Evolutionary conservation across 345 rosid species (phyloP).

Genomic region (Hibiscus tridactylites): DNA sequence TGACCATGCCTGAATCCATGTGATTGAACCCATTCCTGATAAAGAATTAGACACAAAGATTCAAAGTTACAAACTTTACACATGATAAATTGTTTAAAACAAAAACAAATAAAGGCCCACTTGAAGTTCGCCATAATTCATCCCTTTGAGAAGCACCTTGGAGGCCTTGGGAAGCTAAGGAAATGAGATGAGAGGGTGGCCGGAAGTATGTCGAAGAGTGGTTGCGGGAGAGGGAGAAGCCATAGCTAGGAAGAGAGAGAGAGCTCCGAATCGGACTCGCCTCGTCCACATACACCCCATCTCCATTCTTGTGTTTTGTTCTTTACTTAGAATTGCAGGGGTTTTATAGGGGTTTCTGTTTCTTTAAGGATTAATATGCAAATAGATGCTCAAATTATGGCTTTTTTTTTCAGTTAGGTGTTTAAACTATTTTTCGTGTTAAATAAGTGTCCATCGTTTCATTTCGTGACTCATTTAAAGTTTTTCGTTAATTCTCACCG

Average conservation of each 20-base stretch:
- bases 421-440: no score
- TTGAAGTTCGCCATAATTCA: conserved; percentile 60
- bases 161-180: conserved; percentile 21
- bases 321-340: not conserved
- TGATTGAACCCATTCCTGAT: conserved; percentile 78
- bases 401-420: no score
- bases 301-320: conserved; percentile 21
- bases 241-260: conserved; percentile 9
- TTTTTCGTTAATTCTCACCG: no score
- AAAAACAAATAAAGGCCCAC: conserved; percentile 21
- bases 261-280: conserved; percentile 19
- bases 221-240: conserved; percentile 1
- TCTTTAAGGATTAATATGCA: no score
- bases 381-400: no score
- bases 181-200: not conserved
- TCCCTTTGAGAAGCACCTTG: conserved; percentile 62
- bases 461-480: no score
- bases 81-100: not conserved
- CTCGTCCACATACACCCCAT: conserved; percentile 35
- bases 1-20: conserved; percentile 82
- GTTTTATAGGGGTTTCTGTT: not conserved
- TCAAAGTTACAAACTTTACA: not conserved
- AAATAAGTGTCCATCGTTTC: no score
- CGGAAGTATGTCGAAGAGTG: not conserved
- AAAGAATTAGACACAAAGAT: not conserved